Base-by-base conservation (phyloP, 768 basidiomycete species). In the Hygrocybe coccinea region DNA sequence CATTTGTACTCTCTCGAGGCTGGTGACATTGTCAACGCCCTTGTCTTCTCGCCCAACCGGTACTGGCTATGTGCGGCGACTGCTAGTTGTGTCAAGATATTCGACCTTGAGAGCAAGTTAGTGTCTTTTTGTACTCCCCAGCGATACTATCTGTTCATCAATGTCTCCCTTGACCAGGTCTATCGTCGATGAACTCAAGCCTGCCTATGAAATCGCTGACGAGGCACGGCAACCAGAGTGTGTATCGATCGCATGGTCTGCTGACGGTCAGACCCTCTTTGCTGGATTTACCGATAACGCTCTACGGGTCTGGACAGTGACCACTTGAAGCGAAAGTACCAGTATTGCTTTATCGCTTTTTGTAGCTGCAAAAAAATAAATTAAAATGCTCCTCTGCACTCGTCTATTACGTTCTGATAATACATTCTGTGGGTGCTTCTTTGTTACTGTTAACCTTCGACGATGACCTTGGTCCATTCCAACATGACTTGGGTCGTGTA, bases 21-120 rank as follows among this genome's bases (percentile, higher is more conserved):
- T 47, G 95, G 95, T 58, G 92, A 99, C 71, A 79, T 94, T 64
- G 95, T 99, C 83, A 97, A 99, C 71, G 94, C 97, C 58, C 89
- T 99, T 63, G 97, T 98, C 71, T 99, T 99, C 84, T 95, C 92
- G 14, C 97, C 97, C 58, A 99, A 99, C 83, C 88, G 95, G 56
- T 99, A 99, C 89, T 99, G 97, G 97, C 79, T 99, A 61, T 99
- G 97, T 71, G 97, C 97, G 65, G 97, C 97, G 61, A 98, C 97
- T 60, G 84, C 91, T 60, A 91, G 87, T 71, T 93, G 91, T 71
- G 90, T 98, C 76, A 98, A 98, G 80, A 98, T 99, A 75, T 99
- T 98, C 69, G 97, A 99, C 74, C 82, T 99, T 47, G 95, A 99
- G 86, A 91, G 89, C 87, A 98, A 97, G 93, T 92, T 64, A 69